These are phyloP conservation scores for Eimeria nieschulzi DNA, from an alignment of 169 alveolate species.

Conservation along the genomic window DNA sequence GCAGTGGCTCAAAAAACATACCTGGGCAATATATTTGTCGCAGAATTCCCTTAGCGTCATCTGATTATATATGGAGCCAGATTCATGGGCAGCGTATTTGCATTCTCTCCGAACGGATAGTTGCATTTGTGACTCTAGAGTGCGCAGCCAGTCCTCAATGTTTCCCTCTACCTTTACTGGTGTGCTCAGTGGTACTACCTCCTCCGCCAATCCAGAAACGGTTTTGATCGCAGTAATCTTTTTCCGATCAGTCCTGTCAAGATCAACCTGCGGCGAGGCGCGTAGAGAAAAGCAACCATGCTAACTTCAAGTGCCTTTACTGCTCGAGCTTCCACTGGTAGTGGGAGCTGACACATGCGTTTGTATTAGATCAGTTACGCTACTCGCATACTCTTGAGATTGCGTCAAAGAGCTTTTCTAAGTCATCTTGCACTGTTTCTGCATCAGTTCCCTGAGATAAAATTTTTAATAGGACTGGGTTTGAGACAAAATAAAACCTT, in stretches of 20 bases:
- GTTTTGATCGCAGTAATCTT: slow-evolving; percentile 85
- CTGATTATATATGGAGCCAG: slow-evolving; percentile 85
- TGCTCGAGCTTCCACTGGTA: no score
- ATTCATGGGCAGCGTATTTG: slow-evolving; percentile 85
- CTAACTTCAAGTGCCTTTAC: no score
- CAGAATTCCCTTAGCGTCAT: slow-evolving; percentile 91
- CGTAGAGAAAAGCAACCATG: neutral
- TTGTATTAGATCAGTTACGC: no score
- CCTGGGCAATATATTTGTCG: slow-evolving; percentile 93
- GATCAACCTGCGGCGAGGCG: slow-evolving; percentile 64
- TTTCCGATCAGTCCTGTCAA: slow-evolving; percentile 87
- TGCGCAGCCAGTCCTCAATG: slow-evolving; percentile 96
- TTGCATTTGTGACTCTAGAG: slow-evolving; percentile 93
- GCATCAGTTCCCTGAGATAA: slow-evolving; percentile 97
- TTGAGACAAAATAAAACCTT: slow-evolving; percentile 96
- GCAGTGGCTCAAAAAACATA: slow-evolving; percentile 38
- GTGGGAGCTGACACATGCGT: no score
- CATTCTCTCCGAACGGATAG: slow-evolving; percentile 89
- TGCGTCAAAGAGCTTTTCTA: slow-evolving; percentile 96
- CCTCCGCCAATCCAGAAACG: slow-evolving; percentile 87
- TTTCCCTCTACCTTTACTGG: slow-evolving; percentile 96
- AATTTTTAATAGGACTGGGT: slow-evolving; percentile 94
- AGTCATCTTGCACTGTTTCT: slow-evolving; percentile 93
- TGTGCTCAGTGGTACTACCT: slow-evolving; percentile 89
- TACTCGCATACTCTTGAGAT: slow-evolving; percentile 87